Evolutionary conservation across 768 basidiomycete genomes (phyloP).

Genomic region (Amanita subjunquillea): DNA sequence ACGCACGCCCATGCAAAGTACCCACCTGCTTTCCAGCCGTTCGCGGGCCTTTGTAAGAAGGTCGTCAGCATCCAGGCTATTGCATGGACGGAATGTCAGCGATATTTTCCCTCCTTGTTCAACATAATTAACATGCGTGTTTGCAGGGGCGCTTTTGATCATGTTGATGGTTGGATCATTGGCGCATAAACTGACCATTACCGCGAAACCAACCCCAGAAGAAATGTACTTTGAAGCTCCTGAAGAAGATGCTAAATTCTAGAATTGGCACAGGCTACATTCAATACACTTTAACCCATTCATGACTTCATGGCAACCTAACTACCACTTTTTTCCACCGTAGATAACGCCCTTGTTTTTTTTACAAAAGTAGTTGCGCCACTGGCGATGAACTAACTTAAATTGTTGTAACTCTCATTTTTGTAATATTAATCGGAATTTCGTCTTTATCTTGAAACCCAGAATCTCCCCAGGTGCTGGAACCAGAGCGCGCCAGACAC

Average conservation of each 20-base stretch:
- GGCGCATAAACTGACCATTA: constrained; percentile 17
- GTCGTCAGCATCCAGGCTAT: constrained; percentile 19
- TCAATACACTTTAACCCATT: neutral
- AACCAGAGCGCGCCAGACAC: constrained; percentile 5
- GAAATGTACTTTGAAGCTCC: constrained; percentile 13
- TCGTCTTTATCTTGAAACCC: neutral
- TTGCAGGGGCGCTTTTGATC: constrained; percentile 17
- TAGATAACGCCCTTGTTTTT: neutral
- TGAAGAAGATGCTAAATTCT: neutral
- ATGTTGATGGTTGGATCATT: constrained; percentile 18
- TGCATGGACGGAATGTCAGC: constrained; percentile 21
- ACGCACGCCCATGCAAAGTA: constrained; percentile 9
- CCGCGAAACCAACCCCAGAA: constrained; percentile 14
- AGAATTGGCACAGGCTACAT: no score
- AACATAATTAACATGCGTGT: neutral
- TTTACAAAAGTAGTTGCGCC: neutral
- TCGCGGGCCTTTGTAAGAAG: constrained; percentile 14
- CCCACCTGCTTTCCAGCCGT: constrained; percentile 16
- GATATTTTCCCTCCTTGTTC: neutral
- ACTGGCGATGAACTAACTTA: neutral
- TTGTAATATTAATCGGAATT: neutral
- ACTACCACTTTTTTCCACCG: neutral
- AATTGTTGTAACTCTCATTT: neutral
- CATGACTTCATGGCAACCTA: neutral
- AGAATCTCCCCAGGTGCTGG: constrained; percentile 4